Percentiles rank a stretch among this genome's conserved stretches.
These are phyloP conservation scores for Ramaria rubella DNA, from an alignment of 768 basidiomycete genomes.

Conservation along the genomic window DNA sequence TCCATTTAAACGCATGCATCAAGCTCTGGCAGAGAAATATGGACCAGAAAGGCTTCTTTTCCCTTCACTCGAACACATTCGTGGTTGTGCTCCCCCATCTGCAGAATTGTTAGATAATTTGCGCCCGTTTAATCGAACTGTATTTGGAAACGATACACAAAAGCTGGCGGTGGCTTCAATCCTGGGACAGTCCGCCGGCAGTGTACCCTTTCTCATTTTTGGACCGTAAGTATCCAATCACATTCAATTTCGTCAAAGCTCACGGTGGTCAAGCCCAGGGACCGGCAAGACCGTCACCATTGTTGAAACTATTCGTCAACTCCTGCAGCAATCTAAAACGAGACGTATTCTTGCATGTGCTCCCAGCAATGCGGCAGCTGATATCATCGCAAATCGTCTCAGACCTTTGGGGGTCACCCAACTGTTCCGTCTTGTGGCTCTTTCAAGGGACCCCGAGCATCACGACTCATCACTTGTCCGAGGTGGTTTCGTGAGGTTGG, in stretches of 20 bases:
- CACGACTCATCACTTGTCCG: neutral
- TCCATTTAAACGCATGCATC: constrained; percentile 52
- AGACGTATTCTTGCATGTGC: constrained; percentile 15
- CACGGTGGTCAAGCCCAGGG: constrained; percentile 9
- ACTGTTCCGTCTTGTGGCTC: constrained; percentile 16
- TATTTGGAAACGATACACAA: constrained; percentile 42
- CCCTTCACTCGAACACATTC: constrained; percentile 32
- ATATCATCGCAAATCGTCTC: constrained; percentile 15
- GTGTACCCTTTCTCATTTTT: constrained; percentile 52
- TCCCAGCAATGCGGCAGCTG: constrained; percentile 18
- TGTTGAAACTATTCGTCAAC: constrained; percentile 15
- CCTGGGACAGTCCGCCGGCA: constrained; percentile 35
- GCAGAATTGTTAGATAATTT: constrained; percentile 12
- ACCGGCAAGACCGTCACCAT: constrained; percentile 17
- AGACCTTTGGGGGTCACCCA: neutral
- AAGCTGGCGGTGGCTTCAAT: constrained; percentile 44
- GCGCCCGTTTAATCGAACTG: constrained; percentile 34
- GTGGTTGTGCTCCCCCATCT: constrained; percentile 11
- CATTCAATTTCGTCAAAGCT: neutral
- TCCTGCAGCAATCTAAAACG: neutral
- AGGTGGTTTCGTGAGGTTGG: neutral
- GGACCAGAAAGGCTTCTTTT: constrained; percentile 45
- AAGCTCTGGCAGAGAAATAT: constrained; percentile 44
- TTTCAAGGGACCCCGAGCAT: constrained; percentile 4
- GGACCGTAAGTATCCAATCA: constrained; percentile 43